phyloP scores from a whole-genome alignment of 169 alveolate species.

The Theileria orientalis region DNA sequence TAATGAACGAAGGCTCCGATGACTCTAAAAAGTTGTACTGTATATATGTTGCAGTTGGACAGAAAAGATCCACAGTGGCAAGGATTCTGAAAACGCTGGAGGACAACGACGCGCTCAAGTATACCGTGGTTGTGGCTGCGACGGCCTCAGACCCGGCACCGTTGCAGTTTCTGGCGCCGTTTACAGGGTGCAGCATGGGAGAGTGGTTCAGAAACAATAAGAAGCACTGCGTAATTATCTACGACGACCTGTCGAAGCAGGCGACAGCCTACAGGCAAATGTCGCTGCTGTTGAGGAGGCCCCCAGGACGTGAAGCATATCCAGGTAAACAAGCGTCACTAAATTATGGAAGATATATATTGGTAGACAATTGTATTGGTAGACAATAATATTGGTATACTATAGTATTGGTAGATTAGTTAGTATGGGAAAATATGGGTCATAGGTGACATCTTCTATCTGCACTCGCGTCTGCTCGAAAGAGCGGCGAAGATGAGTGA shows the following conservation, averaged over 20 bases:
- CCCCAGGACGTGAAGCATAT: constrained; percentile 96
- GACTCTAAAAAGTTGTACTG: constrained; percentile 90
- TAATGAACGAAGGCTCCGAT: constrained; percentile 74
- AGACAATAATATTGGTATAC: too few relatives aligned
- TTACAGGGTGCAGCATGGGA: constrained; percentile 97
- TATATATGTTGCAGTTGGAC: constrained; percentile 98
- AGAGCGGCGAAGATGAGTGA: constrained; percentile 95
- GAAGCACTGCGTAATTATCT: constrained; percentile 92
- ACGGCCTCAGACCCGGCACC: constrained; percentile 99
- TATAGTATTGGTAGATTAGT: not conserved
- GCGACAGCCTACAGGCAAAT: constrained; percentile 97
- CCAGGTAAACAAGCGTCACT: constrained; percentile 78
- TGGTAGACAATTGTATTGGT: too few relatives aligned
- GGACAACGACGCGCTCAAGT: constrained; percentile 88
- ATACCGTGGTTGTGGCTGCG: constrained; percentile 95
- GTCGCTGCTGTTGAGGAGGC: constrained; percentile 92
- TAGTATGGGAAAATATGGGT: not conserved
- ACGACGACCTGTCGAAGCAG: constrained; percentile 96
- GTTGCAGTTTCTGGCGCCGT: constrained; percentile 96
- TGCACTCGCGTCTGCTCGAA: constrained; percentile 94
- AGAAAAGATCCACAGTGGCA: constrained; percentile 94
- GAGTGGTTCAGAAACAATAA: constrained; percentile 98
- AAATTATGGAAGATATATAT: not conserved
- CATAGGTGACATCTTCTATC: constrained; percentile 93
- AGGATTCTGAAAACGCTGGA: constrained; percentile 85